Percentiles rank a stretch among this genome's conserved stretches.
These are phyloP conservation scores for Candida tallmaniae DNA, from an alignment of 805 yeast species.

Conservation along the genomic window DNA sequence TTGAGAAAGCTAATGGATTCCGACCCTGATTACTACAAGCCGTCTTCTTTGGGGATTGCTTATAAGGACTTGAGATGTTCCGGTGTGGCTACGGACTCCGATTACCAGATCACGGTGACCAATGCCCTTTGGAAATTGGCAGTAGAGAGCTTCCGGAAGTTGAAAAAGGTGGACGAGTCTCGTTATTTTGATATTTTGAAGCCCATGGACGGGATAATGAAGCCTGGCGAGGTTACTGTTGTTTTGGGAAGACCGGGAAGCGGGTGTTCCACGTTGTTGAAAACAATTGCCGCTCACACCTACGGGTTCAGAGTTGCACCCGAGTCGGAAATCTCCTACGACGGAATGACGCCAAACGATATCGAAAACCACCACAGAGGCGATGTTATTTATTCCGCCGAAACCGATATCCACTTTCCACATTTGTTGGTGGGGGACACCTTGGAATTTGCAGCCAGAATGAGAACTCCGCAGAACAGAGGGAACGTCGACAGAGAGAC, in stretches of 20 bases:
- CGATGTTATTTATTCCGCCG: conserved; percentile 42
- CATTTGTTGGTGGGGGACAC: conserved; percentile 52
- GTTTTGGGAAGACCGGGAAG: conserved; percentile 39
- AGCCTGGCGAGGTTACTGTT: conserved; percentile 35
- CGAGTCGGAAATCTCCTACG: conserved; percentile 28
- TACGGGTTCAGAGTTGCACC: conserved; percentile 30
- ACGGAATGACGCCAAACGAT: conserved; percentile 27
- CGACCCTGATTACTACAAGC: conserved; percentile 59
- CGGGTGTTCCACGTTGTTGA: conserved; percentile 36
- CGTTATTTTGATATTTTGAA: conserved; percentile 20
- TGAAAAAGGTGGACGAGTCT: conserved; percentile 7
- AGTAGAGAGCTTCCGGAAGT: conserved; percentile 3
- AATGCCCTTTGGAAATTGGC: conserved; percentile 30
- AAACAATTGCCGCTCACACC: conserved; percentile 32
- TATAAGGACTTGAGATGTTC: conserved; percentile 51
- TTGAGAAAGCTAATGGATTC: conserved; percentile 44
- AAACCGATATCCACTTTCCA: conserved; percentile 54
- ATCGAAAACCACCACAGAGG: conserved; percentile 27
- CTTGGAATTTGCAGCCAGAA: conserved; percentile 47
- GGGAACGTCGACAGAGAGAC: conserved; percentile 27
- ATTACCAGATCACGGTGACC: conserved; percentile 53
- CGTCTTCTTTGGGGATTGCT: conserved; percentile 50
- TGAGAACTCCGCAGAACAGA: conserved; percentile 40
- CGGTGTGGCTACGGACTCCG: conserved; percentile 61
- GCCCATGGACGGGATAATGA: conserved; percentile 22